These are phyloP conservation scores for Urochloa ruziziensis DNA, from an alignment of 176 grass and related monocot species.

Conservation along the genomic window DNA sequence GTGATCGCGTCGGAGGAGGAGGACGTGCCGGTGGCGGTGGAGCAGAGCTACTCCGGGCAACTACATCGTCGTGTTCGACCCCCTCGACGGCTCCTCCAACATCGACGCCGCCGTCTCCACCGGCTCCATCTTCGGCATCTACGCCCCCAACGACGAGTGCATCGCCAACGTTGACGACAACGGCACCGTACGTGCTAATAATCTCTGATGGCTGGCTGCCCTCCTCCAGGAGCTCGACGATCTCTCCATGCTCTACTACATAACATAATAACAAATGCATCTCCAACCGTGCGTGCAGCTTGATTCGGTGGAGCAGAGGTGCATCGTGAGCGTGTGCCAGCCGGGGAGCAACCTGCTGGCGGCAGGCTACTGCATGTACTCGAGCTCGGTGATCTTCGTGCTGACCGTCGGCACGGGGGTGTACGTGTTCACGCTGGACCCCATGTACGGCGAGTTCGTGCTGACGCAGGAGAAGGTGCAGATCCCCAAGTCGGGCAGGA, in stretches of 20 bases:
- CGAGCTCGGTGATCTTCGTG: conserved; percentile 98
- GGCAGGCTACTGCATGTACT: conserved; percentile 99
- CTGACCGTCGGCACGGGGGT: conserved; percentile 86
- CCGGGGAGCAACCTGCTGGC: conserved; percentile 90
- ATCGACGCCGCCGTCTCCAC: conserved; percentile 99
- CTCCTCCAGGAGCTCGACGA: too few species aligned
- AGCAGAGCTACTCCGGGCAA: conserved; percentile 97
- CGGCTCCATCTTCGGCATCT: conserved; percentile 98
- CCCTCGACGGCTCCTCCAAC: conserved; percentile 97
- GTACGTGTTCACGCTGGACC: conserved; percentile 95
- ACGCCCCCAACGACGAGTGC: conserved; percentile 97
- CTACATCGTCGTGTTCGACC: conserved; percentile 97
- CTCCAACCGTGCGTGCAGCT: conserved; percentile 40
- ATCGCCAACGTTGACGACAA: conserved; percentile 47
- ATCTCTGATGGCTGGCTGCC: background rate
- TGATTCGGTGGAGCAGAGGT: conserved; percentile 63
- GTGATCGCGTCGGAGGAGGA: conserved; percentile 99
- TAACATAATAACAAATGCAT: conserved; percentile 6
- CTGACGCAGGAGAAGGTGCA: conserved; percentile 89
- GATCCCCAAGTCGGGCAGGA: conserved; percentile 86
- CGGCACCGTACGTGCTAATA: conserved; percentile 39
- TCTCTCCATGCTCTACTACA: too few species aligned
- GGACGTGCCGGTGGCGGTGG: conserved; percentile 93
- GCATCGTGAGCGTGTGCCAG: conserved; percentile 98
- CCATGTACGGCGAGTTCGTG: conserved; percentile 99